Conservation (phyloP, 805 yeast species). For the Candida insectalens region DNA sequence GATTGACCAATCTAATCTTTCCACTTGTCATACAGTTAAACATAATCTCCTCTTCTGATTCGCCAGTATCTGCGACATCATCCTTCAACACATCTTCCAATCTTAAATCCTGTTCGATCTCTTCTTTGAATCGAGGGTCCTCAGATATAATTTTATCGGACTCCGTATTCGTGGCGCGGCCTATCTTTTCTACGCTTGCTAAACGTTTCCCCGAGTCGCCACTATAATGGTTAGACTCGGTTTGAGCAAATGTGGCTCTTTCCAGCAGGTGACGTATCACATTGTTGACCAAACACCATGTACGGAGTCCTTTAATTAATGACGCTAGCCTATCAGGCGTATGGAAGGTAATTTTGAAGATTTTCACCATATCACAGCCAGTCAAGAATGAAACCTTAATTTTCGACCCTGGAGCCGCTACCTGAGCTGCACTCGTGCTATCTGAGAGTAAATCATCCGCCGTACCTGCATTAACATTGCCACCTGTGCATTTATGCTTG, state of each 20-base stretch:
- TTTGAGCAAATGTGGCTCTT: not conserved
- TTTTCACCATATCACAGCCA: slow-evolving; percentile 21
- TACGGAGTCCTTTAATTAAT: slow-evolving; percentile 15
- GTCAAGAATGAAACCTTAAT: slow-evolving; percentile 11
- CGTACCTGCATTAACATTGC: too few relatives aligned
- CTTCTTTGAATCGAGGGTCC: slow-evolving; percentile 2
- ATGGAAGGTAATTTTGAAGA: slow-evolving; percentile 18
- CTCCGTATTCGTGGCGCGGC: not conserved
- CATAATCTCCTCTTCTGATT: too few relatives aligned
- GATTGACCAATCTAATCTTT: too few relatives aligned
- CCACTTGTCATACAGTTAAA: too few relatives aligned
- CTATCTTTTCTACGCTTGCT: not conserved
- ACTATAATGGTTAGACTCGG: not conserved
- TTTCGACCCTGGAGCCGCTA: too few relatives aligned
- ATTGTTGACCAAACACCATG: slow-evolving; percentile 20
- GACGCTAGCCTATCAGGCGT: slow-evolving; percentile 10
- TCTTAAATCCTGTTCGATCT: slow-evolving; percentile 10
- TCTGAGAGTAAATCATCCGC: too few relatives aligned
- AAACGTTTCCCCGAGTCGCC: not conserved
- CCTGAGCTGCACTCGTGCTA: too few relatives aligned
- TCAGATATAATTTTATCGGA: not conserved
- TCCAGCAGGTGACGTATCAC: slow-evolving; percentile 11
- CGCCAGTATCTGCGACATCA: too few relatives aligned
- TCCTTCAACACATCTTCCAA: slow-evolving; percentile 14
- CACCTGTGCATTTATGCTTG: too few relatives aligned